Percentiles rank a stretch among this genome's conserved stretches.
These are phyloP conservation scores for Aureobasidium sp. DNA, from an alignment of 2,329 filamentous ascomycete genomes.

Conservation along the genomic window DNA sequence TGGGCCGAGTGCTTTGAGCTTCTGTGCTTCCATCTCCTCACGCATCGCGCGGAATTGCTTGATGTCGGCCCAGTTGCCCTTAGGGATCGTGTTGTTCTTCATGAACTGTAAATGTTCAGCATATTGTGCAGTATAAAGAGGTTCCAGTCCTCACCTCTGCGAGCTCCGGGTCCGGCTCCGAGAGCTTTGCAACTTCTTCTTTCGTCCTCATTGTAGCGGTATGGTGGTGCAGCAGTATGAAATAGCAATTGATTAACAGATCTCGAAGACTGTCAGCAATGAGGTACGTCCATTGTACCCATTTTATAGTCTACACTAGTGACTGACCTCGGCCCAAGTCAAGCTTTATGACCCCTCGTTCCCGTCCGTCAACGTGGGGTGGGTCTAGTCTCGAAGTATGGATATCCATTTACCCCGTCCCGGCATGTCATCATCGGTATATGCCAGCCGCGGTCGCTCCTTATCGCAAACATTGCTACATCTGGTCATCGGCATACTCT, in stretches of 20 bases:
- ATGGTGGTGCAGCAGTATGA: not conserved
- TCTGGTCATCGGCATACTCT: no score
- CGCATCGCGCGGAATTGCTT: not conserved
- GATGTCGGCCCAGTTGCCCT: not conserved
- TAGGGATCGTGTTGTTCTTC: not conserved
- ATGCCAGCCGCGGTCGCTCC: no score
- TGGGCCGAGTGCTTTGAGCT: not conserved
- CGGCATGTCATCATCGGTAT: no score
- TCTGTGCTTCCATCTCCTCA: not conserved
- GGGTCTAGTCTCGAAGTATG: no score
- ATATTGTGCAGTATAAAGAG: not conserved
- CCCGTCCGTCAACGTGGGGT: no score
- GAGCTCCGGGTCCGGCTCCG: not conserved
- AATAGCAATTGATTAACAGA: not conserved
- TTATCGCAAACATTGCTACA: not conserved
- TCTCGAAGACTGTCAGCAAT: not conserved
- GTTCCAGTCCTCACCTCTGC: not conserved
- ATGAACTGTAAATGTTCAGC: not conserved
- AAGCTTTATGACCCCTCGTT: no score
- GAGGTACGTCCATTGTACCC: not conserved
- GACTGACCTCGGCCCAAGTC: not conserved
- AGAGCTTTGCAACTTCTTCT: conserved; percentile 6
- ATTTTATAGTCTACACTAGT: not conserved
- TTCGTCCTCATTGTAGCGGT: not conserved
- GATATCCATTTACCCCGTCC: no score